These are phyloP conservation scores for Phytophthora gonapodyides DNA, from an alignment of 352 stramenopile species.

Conservation along the genomic window DNA sequence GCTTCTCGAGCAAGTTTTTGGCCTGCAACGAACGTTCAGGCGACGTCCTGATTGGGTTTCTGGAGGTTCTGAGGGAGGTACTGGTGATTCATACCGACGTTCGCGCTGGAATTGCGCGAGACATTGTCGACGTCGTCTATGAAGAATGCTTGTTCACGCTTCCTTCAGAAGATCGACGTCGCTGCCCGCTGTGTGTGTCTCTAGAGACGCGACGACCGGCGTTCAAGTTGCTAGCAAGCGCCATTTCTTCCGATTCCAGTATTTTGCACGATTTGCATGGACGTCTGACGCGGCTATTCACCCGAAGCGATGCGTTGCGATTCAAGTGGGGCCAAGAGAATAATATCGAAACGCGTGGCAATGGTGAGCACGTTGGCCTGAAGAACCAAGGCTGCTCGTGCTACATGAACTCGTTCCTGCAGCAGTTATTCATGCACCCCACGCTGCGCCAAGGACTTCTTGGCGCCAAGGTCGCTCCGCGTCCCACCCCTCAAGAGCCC, in stretches of 20 bases:
- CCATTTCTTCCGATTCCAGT: constrained; percentile 66
- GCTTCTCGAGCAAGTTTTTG: constrained; percentile 84
- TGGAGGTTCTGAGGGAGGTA: constrained; percentile 82
- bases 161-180: constrained; percentile 61
- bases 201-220: constrained; percentile 77
- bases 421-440: constrained; percentile 96
- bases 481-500: constrained; percentile 61
- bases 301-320: constrained; percentile 56
- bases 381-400: constrained; percentile 99
- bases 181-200: constrained; percentile 75
- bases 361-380: constrained; percentile 91
- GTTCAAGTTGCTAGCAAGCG: constrained; percentile 82
- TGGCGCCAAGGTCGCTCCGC: constrained; percentile 64
- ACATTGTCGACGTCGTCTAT: constrained; percentile 84
- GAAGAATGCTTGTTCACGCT: constrained; percentile 86
- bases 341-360: constrained; percentile 80
- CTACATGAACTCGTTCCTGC: constrained; percentile 99
- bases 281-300: constrained; percentile 67
- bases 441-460: constrained; percentile 81
- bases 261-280: constrained; percentile 68
- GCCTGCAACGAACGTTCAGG: constrained; percentile 68
- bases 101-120: constrained; percentile 52
- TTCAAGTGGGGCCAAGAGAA: constrained; percentile 86
- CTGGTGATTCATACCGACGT: constrained; percentile 58
- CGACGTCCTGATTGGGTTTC: constrained; percentile 73